Evolutionary conservation across 805 yeast species (phyloP).

Genomic region (Candida succiphila): DNA sequence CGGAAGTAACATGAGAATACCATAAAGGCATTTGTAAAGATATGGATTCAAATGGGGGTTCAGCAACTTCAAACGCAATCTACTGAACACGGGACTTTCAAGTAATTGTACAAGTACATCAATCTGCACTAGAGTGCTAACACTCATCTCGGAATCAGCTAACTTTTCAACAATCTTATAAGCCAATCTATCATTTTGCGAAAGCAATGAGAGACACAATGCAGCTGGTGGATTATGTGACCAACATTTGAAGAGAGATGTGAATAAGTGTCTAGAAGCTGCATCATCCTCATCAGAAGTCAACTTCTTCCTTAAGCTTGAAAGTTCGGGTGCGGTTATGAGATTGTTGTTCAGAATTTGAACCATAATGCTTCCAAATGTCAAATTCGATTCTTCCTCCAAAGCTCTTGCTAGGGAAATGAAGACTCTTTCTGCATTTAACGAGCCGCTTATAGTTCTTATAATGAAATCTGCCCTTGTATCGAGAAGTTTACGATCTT

Average conservation of each 20-base stretch:
- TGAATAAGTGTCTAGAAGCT: conserved; percentile 37
- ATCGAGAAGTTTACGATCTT: conserved; percentile 57
- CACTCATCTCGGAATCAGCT: conserved; percentile 73
- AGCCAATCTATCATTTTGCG: conserved; percentile 84
- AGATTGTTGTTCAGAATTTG: conserved; percentile 82
- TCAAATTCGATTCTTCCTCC: conserved; percentile 47
- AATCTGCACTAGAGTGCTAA: conserved; percentile 72
- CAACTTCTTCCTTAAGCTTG: conserved; percentile 57
- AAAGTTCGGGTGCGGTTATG: conserved; percentile 76
- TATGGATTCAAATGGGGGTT: conserved; percentile 79
- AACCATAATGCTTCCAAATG: conserved; percentile 70
- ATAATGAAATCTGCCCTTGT: conserved; percentile 75
- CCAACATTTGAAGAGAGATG: conserved; percentile 81
- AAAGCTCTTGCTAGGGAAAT: conserved; percentile 71
- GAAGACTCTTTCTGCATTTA: conserved; percentile 78
- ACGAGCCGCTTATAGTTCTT: conserved; percentile 69
- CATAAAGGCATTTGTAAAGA: conserved; percentile 80
- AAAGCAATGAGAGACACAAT: conserved; percentile 70
- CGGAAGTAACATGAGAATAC: conserved; percentile 86
- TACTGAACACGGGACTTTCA: conserved; percentile 88
- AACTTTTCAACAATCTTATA: conserved; percentile 72
- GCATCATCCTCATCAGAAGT: conserved; percentile 16
- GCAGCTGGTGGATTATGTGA: conserved; percentile 86
- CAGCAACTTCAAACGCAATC: conserved; percentile 75
- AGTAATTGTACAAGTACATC: conserved; percentile 84